Evolutionary conservation across 768 basidiomycete species (phyloP).

Genomic region (Auriscalpium microsporum): DNA sequence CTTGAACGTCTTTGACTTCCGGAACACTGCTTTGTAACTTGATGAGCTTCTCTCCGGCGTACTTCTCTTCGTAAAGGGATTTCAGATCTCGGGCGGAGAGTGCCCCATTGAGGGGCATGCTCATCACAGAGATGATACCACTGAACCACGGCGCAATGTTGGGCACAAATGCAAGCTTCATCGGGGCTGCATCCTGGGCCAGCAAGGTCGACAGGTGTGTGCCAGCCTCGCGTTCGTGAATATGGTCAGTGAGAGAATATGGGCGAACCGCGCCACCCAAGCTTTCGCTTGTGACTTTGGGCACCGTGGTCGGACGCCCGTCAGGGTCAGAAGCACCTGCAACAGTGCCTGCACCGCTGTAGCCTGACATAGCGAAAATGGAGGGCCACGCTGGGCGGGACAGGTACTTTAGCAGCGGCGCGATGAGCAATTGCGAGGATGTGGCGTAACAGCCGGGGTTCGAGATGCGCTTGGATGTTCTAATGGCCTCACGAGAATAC

Average conservation of each 20-base stretch:
- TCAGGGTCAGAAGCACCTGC: slow-evolving; percentile 52
- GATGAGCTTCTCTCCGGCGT: slow-evolving; percentile 67
- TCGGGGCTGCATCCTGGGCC: slow-evolving; percentile 19
- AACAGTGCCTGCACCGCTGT: slow-evolving; percentile 90
- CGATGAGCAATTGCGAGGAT: slow-evolving; percentile 83
- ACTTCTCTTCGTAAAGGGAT: slow-evolving; percentile 69
- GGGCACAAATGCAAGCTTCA: slow-evolving; percentile 80
- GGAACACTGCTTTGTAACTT: slow-evolving; percentile 62
- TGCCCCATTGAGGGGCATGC: slow-evolving; percentile 63
- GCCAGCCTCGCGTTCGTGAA: slow-evolving; percentile 95
- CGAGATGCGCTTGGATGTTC: slow-evolving; percentile 74
- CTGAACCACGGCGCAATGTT: slow-evolving; percentile 91
- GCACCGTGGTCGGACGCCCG: slow-evolving; percentile 63
- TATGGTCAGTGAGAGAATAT: slow-evolving; percentile 92
- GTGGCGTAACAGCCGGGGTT: slow-evolving; percentile 99
- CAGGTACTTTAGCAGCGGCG: slow-evolving; percentile 74
- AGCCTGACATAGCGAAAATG: slow-evolving; percentile 89
- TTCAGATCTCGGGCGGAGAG: slow-evolving; percentile 67
- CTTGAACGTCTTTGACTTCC: slow-evolving; percentile 63
- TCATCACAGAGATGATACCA: slow-evolving; percentile 84
- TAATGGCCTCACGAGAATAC: slow-evolving; percentile 66
- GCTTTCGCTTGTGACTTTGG: slow-evolving; percentile 75
- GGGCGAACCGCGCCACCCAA: slow-evolving; percentile 72
- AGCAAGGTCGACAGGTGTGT: slow-evolving; percentile 68
- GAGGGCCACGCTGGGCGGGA: slow-evolving; percentile 57